Evolutionary conservation across 176 grass and related monocot genomes (phyloP).

Genomic region (Rhynchospora pubera): DNA sequence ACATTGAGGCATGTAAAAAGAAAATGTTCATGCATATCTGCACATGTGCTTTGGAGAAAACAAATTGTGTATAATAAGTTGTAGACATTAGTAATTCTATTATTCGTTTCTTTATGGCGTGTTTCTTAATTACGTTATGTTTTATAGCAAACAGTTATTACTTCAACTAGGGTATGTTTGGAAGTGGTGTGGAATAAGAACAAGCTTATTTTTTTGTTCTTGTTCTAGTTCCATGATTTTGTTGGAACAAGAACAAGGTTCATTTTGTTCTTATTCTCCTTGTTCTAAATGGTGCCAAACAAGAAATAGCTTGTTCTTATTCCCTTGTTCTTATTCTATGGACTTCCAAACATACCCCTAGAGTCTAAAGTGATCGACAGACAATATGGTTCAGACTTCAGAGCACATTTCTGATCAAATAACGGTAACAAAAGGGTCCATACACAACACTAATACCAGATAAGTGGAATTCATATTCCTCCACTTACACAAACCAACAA

Average conservation of each 20-base stretch:
- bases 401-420: neutral
- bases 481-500: slow-evolving; percentile 4
- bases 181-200: too few species aligned
- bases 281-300: too few species aligned
- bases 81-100: neutral
- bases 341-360: too few species aligned
- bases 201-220: too few species aligned
- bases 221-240: too few species aligned
- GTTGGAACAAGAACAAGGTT: too few species aligned
- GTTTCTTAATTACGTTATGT: neutral
- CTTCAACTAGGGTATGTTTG: too few species aligned
- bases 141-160: neutral
- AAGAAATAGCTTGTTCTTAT: too few species aligned
- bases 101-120: neutral
- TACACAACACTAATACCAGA: neutral
- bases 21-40: slow-evolving; percentile 18
- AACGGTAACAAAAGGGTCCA: neutral
- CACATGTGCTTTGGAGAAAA: slow-evolving; percentile 13
- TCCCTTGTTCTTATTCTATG: too few species aligned
- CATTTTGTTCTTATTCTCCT: too few species aligned
- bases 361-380: neutral
- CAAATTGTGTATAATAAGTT: slow-evolving; percentile 9
- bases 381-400: neutral
- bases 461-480: slow-evolving; percentile 3
- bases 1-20: slow-evolving; percentile 6